Evolutionary conservation across 1,284 basidiomycete species (phyloP).

Genomic region (Pseudozyma hubeiensis): DNA sequence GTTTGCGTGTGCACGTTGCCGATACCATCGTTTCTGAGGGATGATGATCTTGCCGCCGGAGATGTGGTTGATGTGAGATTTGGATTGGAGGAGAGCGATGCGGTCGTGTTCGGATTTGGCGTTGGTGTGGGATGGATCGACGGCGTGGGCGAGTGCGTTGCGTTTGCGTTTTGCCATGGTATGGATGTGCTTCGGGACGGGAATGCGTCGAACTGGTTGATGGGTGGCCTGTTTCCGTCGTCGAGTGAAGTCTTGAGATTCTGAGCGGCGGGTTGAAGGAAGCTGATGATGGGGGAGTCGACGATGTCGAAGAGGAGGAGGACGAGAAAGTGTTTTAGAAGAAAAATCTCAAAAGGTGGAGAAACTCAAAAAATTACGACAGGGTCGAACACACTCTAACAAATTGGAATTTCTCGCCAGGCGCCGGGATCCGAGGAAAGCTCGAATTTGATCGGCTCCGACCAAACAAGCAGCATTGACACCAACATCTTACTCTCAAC

Average conservation of each 20-base stretch:
- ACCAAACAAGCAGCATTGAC: neutral
- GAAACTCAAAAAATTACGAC: neutral
- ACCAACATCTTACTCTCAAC: slow-evolving; percentile 1
- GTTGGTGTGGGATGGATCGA: slow-evolving; percentile 9
- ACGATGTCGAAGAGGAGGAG: neutral
- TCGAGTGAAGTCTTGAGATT: too few species aligned
- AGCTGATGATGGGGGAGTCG: slow-evolving; percentile 1
- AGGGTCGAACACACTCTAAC: neutral
- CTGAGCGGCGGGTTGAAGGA: neutral
- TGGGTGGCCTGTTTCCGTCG: too few species aligned
- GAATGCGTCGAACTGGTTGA: too few species aligned
- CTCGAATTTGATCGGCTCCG: slow-evolving; percentile 11
- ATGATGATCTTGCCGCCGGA: slow-evolving; percentile 56
- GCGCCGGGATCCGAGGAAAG: neutral
- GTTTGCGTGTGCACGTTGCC: slow-evolving; percentile 97
- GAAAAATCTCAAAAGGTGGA: neutral
- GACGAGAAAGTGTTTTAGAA: neutral
- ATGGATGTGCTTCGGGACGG: neutral
- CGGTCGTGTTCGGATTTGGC: slow-evolving; percentile 41
- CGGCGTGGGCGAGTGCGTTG: slow-evolving; percentile 29
- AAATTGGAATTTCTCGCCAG: too few species aligned
- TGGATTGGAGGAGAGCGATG: slow-evolving; percentile 42
- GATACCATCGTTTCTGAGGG: slow-evolving; percentile 89
- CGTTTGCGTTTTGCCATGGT: slow-evolving; percentile 45
- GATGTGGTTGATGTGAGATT: slow-evolving; percentile 54